Evolutionary conservation across 805 yeast species (phyloP), one percentile per base, ranked within the genome.

Genomic region (Huiozyma sinensis): DNA sequence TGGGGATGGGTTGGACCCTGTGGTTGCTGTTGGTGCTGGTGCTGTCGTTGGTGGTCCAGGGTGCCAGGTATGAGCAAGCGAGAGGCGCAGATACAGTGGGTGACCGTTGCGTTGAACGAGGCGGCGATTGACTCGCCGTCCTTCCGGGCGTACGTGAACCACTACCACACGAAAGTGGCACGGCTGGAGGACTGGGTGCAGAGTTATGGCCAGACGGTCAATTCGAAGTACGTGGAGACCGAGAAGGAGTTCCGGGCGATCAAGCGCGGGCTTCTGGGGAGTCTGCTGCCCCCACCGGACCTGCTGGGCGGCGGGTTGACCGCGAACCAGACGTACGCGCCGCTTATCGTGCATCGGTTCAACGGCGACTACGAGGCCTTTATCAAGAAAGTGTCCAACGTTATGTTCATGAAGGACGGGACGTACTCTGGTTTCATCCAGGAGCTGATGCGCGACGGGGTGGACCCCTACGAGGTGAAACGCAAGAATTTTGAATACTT

Each of bases 91-190:
- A 37, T 49, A 38, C 47, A 46, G 17, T 32, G 47, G 40, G 47
- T 45, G 10, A 51, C 53, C 3, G 51, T 48, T 7, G 50, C 49
- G 2, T 42, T 54, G 27, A 52, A 49, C 33, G 57, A 50, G 29
- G 55, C 55, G 4, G 45, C 52, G 3, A 30, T 47, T 5, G 57
- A 53, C 38, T 79, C 95, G 3, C 97, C 98, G 7, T 75, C 89
- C 35, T 90, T 90, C 63, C 69, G 97, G 38, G 95, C 97, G 0
- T 71, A 79, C 6, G 70, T 74, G 37, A 80, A 82, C 54, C 81
- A 76, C 53, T 56, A 73, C 46, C 79, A 77, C 48, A 56, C 66
- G 13, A 87, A 83, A 57, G 63, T 83, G 12, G 72, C 68, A 10
- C 70, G 72, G 36, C 67, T 83, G 27, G 84, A 79, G 41, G 70